Conservation (phyloP, 306 rosid genomes). For the Rubus idaeus region DNA sequence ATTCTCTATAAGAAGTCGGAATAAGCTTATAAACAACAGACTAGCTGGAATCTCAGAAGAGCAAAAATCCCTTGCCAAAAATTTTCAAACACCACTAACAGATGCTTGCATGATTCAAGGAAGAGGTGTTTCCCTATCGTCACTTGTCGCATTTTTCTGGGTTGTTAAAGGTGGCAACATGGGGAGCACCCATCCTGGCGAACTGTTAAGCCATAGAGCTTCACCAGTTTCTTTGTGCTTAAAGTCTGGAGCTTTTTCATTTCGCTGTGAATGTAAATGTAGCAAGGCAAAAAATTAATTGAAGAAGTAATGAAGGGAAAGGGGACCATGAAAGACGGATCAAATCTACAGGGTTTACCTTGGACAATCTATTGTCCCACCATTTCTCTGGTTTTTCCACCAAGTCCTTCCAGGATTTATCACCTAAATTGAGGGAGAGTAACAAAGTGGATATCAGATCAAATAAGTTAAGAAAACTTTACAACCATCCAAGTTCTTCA, state of each 20-base stretch:
- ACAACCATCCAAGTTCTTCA: background rate
- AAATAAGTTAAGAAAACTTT: background rate
- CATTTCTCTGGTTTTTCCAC: slow-evolving; percentile 56
- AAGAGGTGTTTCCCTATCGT: slow-evolving; percentile 5
- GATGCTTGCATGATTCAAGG: slow-evolving; percentile 14
- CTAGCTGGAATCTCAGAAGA: background rate
- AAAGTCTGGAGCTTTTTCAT: slow-evolving; percentile 54
- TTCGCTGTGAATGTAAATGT: slow-evolving; percentile 30
- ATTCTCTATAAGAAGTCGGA: background rate
- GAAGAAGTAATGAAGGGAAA: background rate
- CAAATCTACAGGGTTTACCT: slow-evolving; percentile 40
- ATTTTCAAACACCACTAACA: background rate
- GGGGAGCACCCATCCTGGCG: slow-evolving; percentile 54
- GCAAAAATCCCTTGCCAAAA: background rate
- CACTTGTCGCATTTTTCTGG: slow-evolving; percentile 15
- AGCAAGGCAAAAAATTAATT: slow-evolving; percentile 6
- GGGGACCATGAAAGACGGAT: background rate
- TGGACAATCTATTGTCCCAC: slow-evolving; percentile 69
- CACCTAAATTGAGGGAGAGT: slow-evolving; percentile 40
- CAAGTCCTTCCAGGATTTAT: slow-evolving; percentile 57
- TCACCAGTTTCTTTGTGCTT: slow-evolving; percentile 67
- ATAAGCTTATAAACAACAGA: background rate
- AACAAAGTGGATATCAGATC: background rate
- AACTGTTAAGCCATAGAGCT: slow-evolving; percentile 48
- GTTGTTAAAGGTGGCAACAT: slow-evolving; percentile 50